Percentiles rank a stretch among this genome's conserved stretches.
Evolutionary conservation across 345 rosid species (phyloP).

Genomic region (Mallotus nudiflorus): DNA sequence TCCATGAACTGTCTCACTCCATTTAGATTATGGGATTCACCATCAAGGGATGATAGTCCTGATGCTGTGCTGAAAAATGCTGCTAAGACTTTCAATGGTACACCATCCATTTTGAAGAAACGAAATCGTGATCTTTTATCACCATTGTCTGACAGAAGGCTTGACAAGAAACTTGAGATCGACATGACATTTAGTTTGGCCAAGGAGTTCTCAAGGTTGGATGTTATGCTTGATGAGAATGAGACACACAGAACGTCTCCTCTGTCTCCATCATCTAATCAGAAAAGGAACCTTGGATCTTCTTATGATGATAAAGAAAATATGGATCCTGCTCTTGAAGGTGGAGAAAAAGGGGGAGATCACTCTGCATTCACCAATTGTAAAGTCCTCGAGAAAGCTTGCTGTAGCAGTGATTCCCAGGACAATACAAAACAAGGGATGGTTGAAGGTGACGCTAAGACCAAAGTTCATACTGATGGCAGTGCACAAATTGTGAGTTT

Average conservation of each 20-base stretch:
- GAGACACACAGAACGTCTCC: constrained; percentile 37
- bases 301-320: constrained; percentile 58
- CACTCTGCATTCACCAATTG: constrained; percentile 21
- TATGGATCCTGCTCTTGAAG: constrained; percentile 23
- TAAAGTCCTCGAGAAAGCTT: constrained; percentile 29
- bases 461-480: constrained; percentile 33
- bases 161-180: constrained; percentile 79
- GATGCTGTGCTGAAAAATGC: constrained; percentile 75
- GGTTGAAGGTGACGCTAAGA: constrained; percentile 30
- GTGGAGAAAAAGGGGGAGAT: constrained; percentile 31
- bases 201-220: constrained; percentile 79
- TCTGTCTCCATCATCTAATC: constrained; percentile 36
- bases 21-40: constrained; percentile 89
- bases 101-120: constrained; percentile 92
- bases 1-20: constrained; percentile 86
- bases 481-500: constrained; percentile 42
- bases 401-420: constrained; percentile 25
- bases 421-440: constrained; percentile 32
- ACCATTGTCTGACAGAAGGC: constrained; percentile 77
- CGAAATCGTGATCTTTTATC: constrained; percentile 81
- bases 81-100: constrained; percentile 63
- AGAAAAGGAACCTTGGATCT: constrained; percentile 30
- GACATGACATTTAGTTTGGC: constrained; percentile 66
- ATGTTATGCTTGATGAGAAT: constrained; percentile 69
- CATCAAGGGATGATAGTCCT: constrained; percentile 65